Evolutionary conservation across 768 basidiomycete species (phyloP).

Genomic region (Mrakia blollopis): DNA sequence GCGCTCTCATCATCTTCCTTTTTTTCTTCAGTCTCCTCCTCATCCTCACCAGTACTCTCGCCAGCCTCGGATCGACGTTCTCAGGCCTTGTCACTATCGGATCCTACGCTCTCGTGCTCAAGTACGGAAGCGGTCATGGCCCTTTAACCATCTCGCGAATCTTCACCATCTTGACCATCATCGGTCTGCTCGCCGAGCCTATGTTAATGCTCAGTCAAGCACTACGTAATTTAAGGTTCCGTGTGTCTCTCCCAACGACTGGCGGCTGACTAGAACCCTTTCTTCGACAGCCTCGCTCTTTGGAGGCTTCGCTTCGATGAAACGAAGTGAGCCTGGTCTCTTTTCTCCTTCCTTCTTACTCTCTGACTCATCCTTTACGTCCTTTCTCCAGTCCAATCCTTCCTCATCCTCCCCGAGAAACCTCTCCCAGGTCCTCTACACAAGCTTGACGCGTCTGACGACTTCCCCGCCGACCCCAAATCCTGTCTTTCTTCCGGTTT

Average conservation of each 20-base stretch:
- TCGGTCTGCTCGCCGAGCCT: slow-evolving; percentile 3
- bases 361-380: neutral
- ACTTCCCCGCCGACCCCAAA: neutral
- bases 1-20: neutral
- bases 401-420: slow-evolving; percentile 17
- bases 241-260: too few species aligned
- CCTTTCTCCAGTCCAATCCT: neutral
- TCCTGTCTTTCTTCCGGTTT: too few species aligned
- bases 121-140: neutral
- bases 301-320: neutral
- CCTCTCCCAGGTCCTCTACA: too few species aligned
- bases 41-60: neutral
- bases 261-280: too few species aligned
- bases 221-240: neutral
- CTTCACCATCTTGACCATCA: slow-evolving; percentile 21
- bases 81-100: slow-evolving; percentile 12
- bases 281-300: neutral
- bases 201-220: slow-evolving; percentile 8
- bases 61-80: neutral
- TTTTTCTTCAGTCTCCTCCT: neutral
- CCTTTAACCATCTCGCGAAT: neutral
- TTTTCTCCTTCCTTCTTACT: neutral
- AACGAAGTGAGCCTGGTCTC: neutral
- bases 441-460: neutral
- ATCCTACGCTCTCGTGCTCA: slow-evolving; percentile 5